Base-by-base conservation (phyloP, 2,329 filamentous ascomycete genomes). In the Ceratocystis alfenasii region DNA sequence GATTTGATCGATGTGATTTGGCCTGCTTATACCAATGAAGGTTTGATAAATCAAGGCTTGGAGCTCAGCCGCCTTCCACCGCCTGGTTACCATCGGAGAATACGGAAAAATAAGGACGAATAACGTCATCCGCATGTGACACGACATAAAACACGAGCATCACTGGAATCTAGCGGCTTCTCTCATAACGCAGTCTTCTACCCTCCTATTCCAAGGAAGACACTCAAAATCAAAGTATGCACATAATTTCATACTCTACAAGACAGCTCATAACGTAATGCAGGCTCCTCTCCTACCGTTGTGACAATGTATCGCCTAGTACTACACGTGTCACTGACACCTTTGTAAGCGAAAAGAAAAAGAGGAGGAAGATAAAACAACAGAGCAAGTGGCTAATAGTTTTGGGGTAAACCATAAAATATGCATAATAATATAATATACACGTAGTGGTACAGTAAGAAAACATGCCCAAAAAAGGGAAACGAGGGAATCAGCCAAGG, bases 381-480 rank as follows among this genome's bases (percentile, higher is more conserved):
- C 36, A 4, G 10, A 41, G 10, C 10, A 41, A 41, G 36, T 15
- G 36, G 12, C 10, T 1, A 12, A 5, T 55, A 30, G 22, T n/a
- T 6, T 48, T 28, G 20, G 20, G 3, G 44, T 53, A 63, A 30
- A 10, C 50, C 36, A 33, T 66, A 15, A 61, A 65, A 36, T 22
- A 57, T 64, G 33, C 46, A 46, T 66, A 50, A 50, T 53, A 66
- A 53, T 55, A 30, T 60, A 63, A 53, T 55, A 44, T 64, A 63
- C 33, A 66, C 15, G 36, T 64, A 66, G 28, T 63, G 57, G 33
- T 66, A 66, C 65, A 66, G 44, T 22, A 57, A 33, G 33, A 61
- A 44, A 30, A 33, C 22, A 41, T 20, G 10, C n/a, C 62, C 15
- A 59, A 25, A 59, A n/a, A 59, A 41, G 12, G 30, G 41, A 57